Conservation (phyloP, 176 grass and related monocot species). For the Thalia dealbata region DNA sequence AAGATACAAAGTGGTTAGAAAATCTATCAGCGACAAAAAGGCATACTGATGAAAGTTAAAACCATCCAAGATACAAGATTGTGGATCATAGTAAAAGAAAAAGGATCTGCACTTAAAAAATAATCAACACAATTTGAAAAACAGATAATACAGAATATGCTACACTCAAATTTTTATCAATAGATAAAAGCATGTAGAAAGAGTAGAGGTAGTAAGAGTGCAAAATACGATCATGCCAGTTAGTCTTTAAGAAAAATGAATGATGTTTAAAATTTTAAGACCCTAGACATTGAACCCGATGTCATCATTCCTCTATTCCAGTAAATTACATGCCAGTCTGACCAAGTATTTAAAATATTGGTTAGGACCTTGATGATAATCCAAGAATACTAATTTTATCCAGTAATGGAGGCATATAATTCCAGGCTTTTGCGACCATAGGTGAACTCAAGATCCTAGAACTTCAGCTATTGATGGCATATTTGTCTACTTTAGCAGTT, state of each 20-base stretch:
- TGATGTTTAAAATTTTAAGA: background rate
- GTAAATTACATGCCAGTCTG: too few relatives aligned
- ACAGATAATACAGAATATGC: background rate
- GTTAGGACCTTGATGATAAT: background rate
- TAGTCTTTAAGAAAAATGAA: background rate
- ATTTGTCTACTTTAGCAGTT: background rate
- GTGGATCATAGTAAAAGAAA: background rate
- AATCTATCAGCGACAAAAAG: background rate
- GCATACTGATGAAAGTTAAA: background rate
- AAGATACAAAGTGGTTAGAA: slow-evolving; percentile 15
- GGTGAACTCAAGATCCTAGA: background rate
- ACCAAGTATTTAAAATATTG: too few relatives aligned
- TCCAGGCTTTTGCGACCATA: background rate
- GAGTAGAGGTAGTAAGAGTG: too few relatives aligned
- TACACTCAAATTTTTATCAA: background rate
- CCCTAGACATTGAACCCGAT: background rate
- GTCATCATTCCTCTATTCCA: too few relatives aligned
- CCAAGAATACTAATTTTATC: background rate
- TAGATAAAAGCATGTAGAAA: background rate
- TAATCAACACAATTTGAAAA: background rate
- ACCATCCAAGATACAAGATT: background rate
- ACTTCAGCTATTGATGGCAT: background rate
- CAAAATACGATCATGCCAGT: background rate
- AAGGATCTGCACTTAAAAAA: background rate
- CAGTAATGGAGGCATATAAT: background rate